Base-by-base conservation (phyloP, 2,329 filamentous ascomycete species). In the Alternaria sp. region DNA sequence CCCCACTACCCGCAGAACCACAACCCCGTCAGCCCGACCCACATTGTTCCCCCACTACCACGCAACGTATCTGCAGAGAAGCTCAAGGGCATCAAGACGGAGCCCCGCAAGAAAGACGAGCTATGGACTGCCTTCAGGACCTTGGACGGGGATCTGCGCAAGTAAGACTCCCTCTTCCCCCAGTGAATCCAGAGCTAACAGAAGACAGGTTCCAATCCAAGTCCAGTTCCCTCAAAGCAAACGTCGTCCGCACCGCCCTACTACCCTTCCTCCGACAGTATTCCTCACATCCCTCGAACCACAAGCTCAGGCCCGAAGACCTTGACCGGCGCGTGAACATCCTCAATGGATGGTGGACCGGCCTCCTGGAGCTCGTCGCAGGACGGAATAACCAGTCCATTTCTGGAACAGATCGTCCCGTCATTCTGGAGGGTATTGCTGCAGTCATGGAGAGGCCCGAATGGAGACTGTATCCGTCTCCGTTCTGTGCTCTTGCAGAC, bases 291-390 rank as follows among this genome's bases (percentile, higher is more conserved):
- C 82, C 87, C 1, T 93, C 91, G 9, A 90, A 88, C 71, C 84
- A 83, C 66, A 83, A 78, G 15, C 83, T 97, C 49, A 83, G 87
- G n/a, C 85, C 92, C 2, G 93, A 97, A 81, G 93, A 97, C 76
- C 81, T 97, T 47, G 93, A 97, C 73, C 87, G 91, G 36, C 87
- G 94, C 63, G 87, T 91, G 3, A 89, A 89, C 47, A 92, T 96
- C 51, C 82, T 97, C 61, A 93, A 96, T 77, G 94, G 92, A 75
- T 97, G 94, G 94, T 97, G 94, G 94, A 90, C 86, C 46, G 90
- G 88, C 2, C 83, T 97, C 43, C 81, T 97, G 59, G 93, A 96
- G 63, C 89, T 97, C 83, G 86, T 97, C 23, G 90, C 93, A 68
- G 91, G 91, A 30, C 87, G 87, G 65, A 88, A 90, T 75, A 90